These are phyloP conservation scores for Globisporangium nodosum DNA, from an alignment of 352 stramenopile genomes.

Conservation along the genomic window DNA sequence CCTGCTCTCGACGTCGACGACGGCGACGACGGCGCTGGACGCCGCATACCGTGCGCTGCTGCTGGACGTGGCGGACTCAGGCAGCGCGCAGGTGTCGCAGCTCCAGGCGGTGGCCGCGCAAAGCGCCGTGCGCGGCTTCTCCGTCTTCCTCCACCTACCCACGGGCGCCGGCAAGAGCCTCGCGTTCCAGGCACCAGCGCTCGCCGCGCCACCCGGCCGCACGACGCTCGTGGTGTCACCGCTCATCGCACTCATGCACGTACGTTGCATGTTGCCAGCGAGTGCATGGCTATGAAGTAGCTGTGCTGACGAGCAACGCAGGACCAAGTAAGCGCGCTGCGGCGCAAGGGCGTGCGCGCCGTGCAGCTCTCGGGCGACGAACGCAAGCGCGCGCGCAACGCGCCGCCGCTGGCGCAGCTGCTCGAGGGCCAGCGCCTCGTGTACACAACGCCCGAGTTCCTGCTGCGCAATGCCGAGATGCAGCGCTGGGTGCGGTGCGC, in stretches of 20 bases:
- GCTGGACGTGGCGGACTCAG: slow-evolving; percentile 12
- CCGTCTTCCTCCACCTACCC: slow-evolving; percentile 68
- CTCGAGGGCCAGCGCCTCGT: slow-evolving; percentile 45
- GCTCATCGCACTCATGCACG: slow-evolving; percentile 71
- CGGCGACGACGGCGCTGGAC: slow-evolving; percentile 16
- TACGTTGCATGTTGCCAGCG: slow-evolving; percentile 19
- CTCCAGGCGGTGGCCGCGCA: slow-evolving; percentile 41
- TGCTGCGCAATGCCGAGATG: slow-evolving; percentile 64
- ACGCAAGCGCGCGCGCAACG: slow-evolving; percentile 8
- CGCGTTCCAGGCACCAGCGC: slow-evolving; percentile 67
- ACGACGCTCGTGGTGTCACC: slow-evolving; percentile 71
- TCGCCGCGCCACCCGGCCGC: slow-evolving; percentile 27
- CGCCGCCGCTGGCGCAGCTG: slow-evolving; percentile 24
- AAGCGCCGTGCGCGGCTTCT: slow-evolving; percentile 40
- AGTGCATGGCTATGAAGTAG: background rate
- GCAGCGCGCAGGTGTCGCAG: slow-evolving; percentile 19
- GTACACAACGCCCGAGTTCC: slow-evolving; percentile 80
- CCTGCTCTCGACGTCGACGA: slow-evolving; percentile 91
- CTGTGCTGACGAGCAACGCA: slow-evolving; percentile 7
- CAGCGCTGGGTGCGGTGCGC: slow-evolving; percentile 29
- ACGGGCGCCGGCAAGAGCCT: slow-evolving; percentile 79
- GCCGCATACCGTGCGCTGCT: slow-evolving; percentile 35
- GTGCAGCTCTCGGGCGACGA: slow-evolving; percentile 39
- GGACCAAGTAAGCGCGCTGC: slow-evolving; percentile 70
- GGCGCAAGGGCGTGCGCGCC: slow-evolving; percentile 44